These are phyloP conservation scores for Tagetes erecta DNA, from an alignment of 129 eudicot genomes.

Conservation along the genomic window DNA sequence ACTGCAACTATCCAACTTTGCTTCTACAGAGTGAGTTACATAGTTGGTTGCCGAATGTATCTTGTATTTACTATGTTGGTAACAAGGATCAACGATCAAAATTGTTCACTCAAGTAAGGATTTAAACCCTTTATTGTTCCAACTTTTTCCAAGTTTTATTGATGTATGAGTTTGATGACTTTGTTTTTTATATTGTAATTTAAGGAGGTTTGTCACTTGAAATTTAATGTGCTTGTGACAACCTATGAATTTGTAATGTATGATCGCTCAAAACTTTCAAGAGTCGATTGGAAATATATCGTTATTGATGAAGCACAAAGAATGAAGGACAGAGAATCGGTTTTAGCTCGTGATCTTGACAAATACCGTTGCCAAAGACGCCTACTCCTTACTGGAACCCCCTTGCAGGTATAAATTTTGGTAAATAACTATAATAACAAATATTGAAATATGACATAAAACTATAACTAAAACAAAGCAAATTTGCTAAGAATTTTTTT, in stretches of 20 bases:
- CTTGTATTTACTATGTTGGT: constrained; percentile 95
- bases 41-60: constrained; percentile 86
- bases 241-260: constrained; percentile 94
- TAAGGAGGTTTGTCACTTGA: constrained; percentile 87
- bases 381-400: constrained; percentile 94
- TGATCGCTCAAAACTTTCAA: constrained; percentile 92
- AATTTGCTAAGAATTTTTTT: constrained; percentile 1
- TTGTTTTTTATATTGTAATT: constrained; percentile 6
- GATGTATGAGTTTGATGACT: neutral
- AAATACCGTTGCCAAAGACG: constrained; percentile 97
- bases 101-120: constrained; percentile 87
- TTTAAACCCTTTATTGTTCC: neutral
- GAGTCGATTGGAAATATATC: constrained; percentile 96
- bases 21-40: constrained; percentile 84
- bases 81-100: constrained; percentile 83
- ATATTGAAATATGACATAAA: constrained; percentile 2
- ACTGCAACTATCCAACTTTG: constrained; percentile 19
- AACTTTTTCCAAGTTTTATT: neutral
- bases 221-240: constrained; percentile 92
- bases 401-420: constrained; percentile 62
- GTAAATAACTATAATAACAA: neutral
- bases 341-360: constrained; percentile 97
- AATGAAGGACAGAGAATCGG: constrained; percentile 98
- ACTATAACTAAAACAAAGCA: neutral
- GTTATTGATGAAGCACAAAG: constrained; percentile 97